Base-by-base conservation (phyloP, 2,329 filamentous ascomycete species). In the Lachnellula cervina region DNA sequence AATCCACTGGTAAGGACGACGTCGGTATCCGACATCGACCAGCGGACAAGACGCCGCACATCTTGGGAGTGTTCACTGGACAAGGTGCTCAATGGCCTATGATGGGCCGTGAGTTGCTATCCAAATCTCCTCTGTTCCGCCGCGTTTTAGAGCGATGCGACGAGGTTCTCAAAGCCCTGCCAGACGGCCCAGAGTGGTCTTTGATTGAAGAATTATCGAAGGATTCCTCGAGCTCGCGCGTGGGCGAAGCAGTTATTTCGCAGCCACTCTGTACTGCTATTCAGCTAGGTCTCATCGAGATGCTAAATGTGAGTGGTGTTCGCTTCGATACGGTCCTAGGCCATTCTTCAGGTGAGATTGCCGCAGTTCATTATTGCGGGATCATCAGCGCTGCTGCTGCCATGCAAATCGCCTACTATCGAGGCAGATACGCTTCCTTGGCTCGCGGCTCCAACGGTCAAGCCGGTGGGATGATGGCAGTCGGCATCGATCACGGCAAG, bases 211-310 rank as follows among this genome's bases (percentile, higher is more conserved):
- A 74, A 59, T 67, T 76, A 7, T 45, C 69, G 32, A 71, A 73
- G 1, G 21, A 17, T 6, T 3, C 13, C 4, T 11, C 23, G 6
- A 14, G 25, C 3, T 37, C 47, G 74, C 2, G 64, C 66, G 5
- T 75, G 74, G 2, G 74, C 77, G 19, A 37, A 17, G 38, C 42
- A 16, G 25, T n/a, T 11, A 19, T 38, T 11, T 52, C 50, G 17
- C 73, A 76, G 61, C 73, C 74, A 56, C 66, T 72, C 70, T 74
- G 70, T 57, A 76, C 74, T 0, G 73, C 76, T 0, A 57, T 80
- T 2, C 77, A 80, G 61, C 64, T 80, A 32, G 34, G 70, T 1
- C 62, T 79, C 4, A 70, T 74, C 0, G 67, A 73, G 13, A 66
- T 79, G 5, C 66, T 80, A 0, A 25, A 70, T 23, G 71, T 72